Base-by-base conservation (phyloP, 2,329 filamentous ascomycete species). In the Aspergillus hiratsukae region DNA sequence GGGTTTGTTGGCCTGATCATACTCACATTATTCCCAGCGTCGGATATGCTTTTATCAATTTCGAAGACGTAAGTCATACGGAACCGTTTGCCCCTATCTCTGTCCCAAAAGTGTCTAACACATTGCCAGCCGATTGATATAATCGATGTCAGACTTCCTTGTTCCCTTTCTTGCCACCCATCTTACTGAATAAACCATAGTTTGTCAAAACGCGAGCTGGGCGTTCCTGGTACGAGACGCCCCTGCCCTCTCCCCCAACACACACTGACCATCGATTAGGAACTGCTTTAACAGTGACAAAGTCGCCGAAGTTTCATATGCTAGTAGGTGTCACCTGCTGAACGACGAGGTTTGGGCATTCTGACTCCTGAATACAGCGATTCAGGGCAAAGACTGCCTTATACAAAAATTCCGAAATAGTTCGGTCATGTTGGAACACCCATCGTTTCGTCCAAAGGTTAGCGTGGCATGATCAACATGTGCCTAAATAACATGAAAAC, bases 21-120 rank as follows among this genome's bases (percentile, higher is more conserved):
- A 23, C 11, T 19, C 25, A 21, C 10, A 25, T 35, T 25, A 25
- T 35, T 25, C 52, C 14, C 56, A 96, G 91, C 70, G 93, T 97
- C 57, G 94, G 94, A 48, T 97, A 97, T 73, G 93, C 91, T 0
- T 99, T 97, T 75, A 91, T 99, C 76, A 97, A 99, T 74, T 97
- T 97, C 65, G 83, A 87, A 46, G 86, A 91, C 71, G 87, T 89
- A 73, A 83, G 87, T 69, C 6, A 28, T 57, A 25, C 37, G 9
- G 14, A 14, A 21, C 43, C 10, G 11, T 17, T 25, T 8, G 23
- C 25, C 4, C 23, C 19, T 31, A 27, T 50, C 56, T 49, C 48
- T 19, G 35, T 21, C 51, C 28, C 48, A 35, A 56, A 41, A 28
- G 23, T 51, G 60, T 50, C 76, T 83, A 67, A 85, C 68, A 50